Evolutionary conservation across 2,329 filamentous ascomycete species (phyloP), one percentile per base, ranked within the genome.

Genomic region (Xylaria sp.): DNA sequence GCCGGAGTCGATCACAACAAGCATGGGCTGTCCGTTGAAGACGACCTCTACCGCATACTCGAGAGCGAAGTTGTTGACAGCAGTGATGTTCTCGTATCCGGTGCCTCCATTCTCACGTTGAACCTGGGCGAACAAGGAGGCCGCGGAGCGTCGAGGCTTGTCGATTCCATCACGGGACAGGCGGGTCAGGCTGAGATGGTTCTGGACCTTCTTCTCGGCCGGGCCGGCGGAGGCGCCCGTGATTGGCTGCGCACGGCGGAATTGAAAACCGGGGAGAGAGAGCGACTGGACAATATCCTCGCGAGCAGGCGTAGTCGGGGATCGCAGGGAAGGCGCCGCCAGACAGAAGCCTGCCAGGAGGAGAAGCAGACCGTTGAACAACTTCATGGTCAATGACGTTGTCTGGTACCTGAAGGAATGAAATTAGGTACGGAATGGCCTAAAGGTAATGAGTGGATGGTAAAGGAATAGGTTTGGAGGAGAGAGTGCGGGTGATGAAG

Each of bases 1-100:
- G 20, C 77, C 79, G 0, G 78, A 81, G 59, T 82, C 78, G 43
- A 83, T 69, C 11, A 80, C 62, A 22, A 82, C 49, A 6, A 50
- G 50, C 49, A 67, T 53, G 1, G 57, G 56, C 7, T 53, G 48
- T 9, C 62, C 63, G 41, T 67, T 61, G 58, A 71, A 70, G 24
- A 51, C 19, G 0, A 64, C 63, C 11, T 66, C 53, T 4, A 68
- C 62, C 11, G 66, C 62, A 37, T 73, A 74, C 46, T 71, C 64
- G 1, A 67, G 65, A 38, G 70, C 71, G 26, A 63, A 69, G 8
- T 64, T 61, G 22, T 65, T 69, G 20, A 68, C 64, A 0, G 64
- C 48, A 2, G 70, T 71, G 47, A 73, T 63, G 55, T 74, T 73
- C 50, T 69, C 61, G 52, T 69, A 71, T 1, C 53, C 62, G 8